Conservation (phyloP, 1,284 basidiomycete genomes). For the Heterobasidion occidentale region DNA sequence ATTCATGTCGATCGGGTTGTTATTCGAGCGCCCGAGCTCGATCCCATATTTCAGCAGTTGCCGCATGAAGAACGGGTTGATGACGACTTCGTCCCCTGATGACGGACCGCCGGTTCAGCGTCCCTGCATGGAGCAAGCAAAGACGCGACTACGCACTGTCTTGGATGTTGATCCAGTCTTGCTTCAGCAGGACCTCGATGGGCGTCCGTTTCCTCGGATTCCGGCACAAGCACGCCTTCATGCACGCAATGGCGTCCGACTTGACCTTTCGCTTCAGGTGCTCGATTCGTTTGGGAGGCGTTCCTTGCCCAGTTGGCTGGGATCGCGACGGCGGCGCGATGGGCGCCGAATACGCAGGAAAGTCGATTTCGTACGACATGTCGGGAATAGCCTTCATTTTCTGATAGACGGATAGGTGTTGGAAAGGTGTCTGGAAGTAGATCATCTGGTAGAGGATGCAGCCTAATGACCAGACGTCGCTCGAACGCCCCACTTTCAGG, state of each 20-base stretch:
- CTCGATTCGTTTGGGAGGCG: slow-evolving; percentile 47
- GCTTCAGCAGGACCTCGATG: slow-evolving; percentile 69
- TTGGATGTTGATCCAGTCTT: slow-evolving; percentile 59
- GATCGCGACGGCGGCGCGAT: slow-evolving; percentile 30
- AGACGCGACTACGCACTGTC: slow-evolving; percentile 32
- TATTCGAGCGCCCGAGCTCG: slow-evolving; percentile 32
- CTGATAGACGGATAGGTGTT: slow-evolving; percentile 73
- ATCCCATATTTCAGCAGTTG: slow-evolving; percentile 65
- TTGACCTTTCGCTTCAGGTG: slow-evolving; percentile 61
- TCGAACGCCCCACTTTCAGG: slow-evolving; percentile 78
- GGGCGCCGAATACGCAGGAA: slow-evolving; percentile 59
- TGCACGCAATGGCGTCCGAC: slow-evolving; percentile 60
- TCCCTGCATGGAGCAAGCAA: slow-evolving; percentile 1
- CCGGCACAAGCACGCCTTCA: slow-evolving; percentile 69
- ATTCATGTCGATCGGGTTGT: slow-evolving; percentile 21
- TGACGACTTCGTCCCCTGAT: slow-evolving; percentile 54
- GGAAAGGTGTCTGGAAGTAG: slow-evolving; percentile 91
- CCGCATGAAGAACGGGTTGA: slow-evolving; percentile 67
- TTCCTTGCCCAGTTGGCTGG: slow-evolving; percentile 1
- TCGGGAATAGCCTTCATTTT: slow-evolving; percentile 89
- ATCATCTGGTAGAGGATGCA: slow-evolving; percentile 99
- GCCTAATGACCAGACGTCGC: slow-evolving; percentile 95
- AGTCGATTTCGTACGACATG: slow-evolving; percentile 63
- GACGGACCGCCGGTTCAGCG: slow-evolving; percentile 25
- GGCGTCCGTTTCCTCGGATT: slow-evolving; percentile 71